A percentile compares a stretch with the other conserved stretches of the same genome.
Evolutionary conservation across 495 filamentous ascomycete species (phyloP).

Genomic region (Xylaria cubensis): DNA sequence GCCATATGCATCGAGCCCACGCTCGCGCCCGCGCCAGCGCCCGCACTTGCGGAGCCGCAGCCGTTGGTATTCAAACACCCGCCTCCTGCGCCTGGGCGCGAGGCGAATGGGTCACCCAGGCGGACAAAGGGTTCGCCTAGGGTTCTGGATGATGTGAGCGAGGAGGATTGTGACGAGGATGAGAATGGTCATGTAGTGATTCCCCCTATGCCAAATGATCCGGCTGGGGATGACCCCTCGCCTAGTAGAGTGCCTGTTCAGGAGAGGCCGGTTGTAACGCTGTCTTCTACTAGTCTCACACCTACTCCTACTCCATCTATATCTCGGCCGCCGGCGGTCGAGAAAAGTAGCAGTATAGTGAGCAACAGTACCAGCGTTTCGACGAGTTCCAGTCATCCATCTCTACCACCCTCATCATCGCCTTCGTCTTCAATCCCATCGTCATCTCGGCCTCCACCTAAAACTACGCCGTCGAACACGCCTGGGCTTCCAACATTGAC

Average conservation of each 20-base stretch:
- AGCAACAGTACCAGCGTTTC: neutral
- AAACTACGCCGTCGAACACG: neutral
- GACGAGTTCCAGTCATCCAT: neutral
- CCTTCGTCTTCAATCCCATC: neutral
- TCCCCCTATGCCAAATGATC: neutral
- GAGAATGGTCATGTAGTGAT: neutral
- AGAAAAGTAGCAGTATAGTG: neutral
- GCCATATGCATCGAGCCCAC: conserved; percentile 37
- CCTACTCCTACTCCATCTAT: neutral
- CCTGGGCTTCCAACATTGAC: neutral
- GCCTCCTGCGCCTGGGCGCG: neutral
- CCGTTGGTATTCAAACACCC: neutral
- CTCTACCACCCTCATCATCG: neutral
- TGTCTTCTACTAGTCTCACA: neutral
- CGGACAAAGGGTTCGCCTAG: conserved; percentile 2
- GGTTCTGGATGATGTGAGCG: neutral
- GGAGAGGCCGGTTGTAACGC: neutral
- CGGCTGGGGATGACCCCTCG: neutral
- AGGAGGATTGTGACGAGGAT: neutral
- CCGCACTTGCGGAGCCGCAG: neutral
- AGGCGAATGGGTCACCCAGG: neutral
- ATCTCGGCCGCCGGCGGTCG: neutral
- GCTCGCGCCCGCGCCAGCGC: neutral
- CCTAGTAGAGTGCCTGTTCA: neutral
- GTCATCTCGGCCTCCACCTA: neutral